Conservation (phyloP, 305 asterid species). For the Rubia occidens region DNA sequence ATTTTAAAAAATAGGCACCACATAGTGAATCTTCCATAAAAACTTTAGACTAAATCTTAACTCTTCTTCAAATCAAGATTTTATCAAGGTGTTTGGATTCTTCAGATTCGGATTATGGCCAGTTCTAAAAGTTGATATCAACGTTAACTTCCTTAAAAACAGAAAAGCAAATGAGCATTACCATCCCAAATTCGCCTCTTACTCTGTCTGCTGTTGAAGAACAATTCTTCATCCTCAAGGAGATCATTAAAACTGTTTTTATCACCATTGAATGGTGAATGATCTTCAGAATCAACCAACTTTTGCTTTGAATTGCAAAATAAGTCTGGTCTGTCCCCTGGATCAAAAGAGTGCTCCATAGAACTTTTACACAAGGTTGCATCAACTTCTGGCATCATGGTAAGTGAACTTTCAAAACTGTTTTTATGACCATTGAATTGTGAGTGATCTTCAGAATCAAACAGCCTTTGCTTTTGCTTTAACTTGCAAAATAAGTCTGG, state of each 20-base stretch:
- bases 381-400: slow-evolving; percentile 37
- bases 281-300: slow-evolving; percentile 23
- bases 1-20: not conserved
- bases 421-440: not conserved
- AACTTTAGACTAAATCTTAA: not conserved
- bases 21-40: not conserved
- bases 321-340: slow-evolving; percentile 27
- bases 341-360: slow-evolving; percentile 31
- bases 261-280: slow-evolving; percentile 28
- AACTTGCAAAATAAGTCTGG: not conserved
- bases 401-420: not conserved
- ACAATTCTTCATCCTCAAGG: slow-evolving; percentile 33
- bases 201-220: slow-evolving; percentile 24
- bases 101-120: not conserved
- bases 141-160: slow-evolving; percentile 4
- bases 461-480: not conserved
- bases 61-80: not conserved
- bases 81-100: slow-evolving; percentile 3
- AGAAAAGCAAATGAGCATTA: slow-evolving; percentile 22
- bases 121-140: not conserved
- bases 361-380: slow-evolving; percentile 28
- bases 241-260: slow-evolving; percentile 21
- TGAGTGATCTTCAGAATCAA: not conserved
- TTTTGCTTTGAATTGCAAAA: slow-evolving; percentile 25
- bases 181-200: slow-evolving; percentile 38